Base-by-base conservation (phyloP, 441 rosid genomes). In the Brassica hybrid region DNA sequence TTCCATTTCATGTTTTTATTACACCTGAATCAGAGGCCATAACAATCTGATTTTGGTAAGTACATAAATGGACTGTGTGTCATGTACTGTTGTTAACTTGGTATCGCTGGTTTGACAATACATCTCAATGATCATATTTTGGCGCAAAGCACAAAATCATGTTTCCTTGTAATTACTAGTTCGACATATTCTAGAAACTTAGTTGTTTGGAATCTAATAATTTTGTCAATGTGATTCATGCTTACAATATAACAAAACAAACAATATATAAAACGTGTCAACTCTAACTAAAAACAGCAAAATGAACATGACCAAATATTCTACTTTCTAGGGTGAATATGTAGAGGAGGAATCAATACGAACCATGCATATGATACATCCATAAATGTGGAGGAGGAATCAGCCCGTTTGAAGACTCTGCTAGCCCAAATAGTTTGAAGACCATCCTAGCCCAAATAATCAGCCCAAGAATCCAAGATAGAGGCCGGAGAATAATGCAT, bases 321-420 rank as follows among this genome's bases (percentile, higher is more conserved):
- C 32, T 27, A 27, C 32, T 27, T 27, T 27, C 32, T 27, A 27
- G 32, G 32, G 32, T 27, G 32, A 27, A 27, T 4, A 27, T 27
- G 32, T 27, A 27, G 32, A 27, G 32, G 32, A 21, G 23, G 23
- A 21, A 21, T 21, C 23, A 21, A 21, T 21, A 18, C 69, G 56
- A 63, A 72, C 18, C 30, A n/a, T n/a, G n/a, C n/a, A 43, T 25
- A 27, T 12, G 48, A 27, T 7, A 60, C 19, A 17, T 16, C 69
- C 36, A 52, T 52, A 32, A 0, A 34, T 64, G 45, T 11, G n/a
- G 41, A 64, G 50, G 36, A 67, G 7, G 1, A 64, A 9, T 73
- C 30, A 16, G 17, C 21, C 58, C 45, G 56, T 54, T 73, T 56
- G 13, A 56, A 65, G 56, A 71, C 65, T 48, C 17, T 9, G 25